Evolutionary conservation across 1,284 basidiomycete genomes (phyloP), one percentile per base, ranked within the genome.

Genomic region (Moniliophthora roreri): DNA sequence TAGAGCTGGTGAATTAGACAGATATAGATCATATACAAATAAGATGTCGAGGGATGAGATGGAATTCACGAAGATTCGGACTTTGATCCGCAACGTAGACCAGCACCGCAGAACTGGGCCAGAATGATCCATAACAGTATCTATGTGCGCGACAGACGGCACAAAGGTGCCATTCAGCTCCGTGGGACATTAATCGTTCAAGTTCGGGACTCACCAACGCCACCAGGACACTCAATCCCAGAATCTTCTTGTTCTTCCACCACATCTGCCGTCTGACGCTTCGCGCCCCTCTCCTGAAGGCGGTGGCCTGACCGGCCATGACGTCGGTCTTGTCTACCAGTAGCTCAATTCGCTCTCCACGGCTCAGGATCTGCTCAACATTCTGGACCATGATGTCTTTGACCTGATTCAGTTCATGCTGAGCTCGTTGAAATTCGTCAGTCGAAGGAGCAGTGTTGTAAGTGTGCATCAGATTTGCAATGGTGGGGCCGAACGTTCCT

Each of bases 381-480:
- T 95, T 95, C 70, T 95, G 91, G 37, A 97, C 95, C 94, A 98
- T 97, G 71, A 98, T 94, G 63, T 96, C 91, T 71, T 98, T 98
- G 46, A 96, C 94, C 63, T 95, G 90, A 57, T 89, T 89, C 28
- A 99, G 80, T 67, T 99, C 95, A 8, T 81, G 81, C 66, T 95
- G 94, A 2, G 97, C 96, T 58, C 92, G 89, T 32, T 85, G 76
- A 54, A 98, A 85, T 54, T 95, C 93, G 67, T 99, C 96, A n/a
- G 81, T 76, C 7, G 93, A 92, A n/a, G 94, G 94, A 13, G 85
- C 75, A 35, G 90, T 90, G 65, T 93, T 95, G 77, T 92, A 98
- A 52, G 86, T 84, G 62, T 90, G 80, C 82, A 96, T 87, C 57
- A 96, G 78, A 61, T 83, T 71, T 3, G 81, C 78, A 55, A 91